These are phyloP conservation scores for Cystofilobasidium macerans DNA, from an alignment of 768 basidiomycete genomes.

Conservation along the genomic window DNA sequence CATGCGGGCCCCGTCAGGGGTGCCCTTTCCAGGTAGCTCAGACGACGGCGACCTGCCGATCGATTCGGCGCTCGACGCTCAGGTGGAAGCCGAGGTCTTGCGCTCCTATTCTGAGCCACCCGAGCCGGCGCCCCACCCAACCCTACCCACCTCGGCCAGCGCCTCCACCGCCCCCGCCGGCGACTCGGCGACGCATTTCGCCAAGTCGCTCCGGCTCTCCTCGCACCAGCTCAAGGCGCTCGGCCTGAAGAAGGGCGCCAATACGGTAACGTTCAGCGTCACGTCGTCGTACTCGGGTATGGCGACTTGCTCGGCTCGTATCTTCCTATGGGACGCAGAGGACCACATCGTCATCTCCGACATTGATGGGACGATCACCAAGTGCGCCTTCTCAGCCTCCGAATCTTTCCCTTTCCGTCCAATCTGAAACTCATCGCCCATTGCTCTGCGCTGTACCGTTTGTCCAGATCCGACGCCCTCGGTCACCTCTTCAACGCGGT, in stretches of 20 bases:
- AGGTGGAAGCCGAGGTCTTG: constrained; percentile 65
- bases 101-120: constrained; percentile 29
- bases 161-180: background rate
- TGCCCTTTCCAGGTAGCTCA: background rate
- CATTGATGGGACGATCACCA: constrained; percentile 98
- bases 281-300: constrained; percentile 60
- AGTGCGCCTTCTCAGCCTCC: constrained; percentile 46
- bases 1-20: background rate
- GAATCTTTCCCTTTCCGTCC: background rate
- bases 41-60: constrained; percentile 41
- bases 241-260: constrained; percentile 71
- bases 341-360: constrained; percentile 88
- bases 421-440: background rate
- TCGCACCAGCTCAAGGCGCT: constrained; percentile 89
- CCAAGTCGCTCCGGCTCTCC: constrained; percentile 82
- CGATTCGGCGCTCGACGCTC: constrained; percentile 62
- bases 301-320: constrained; percentile 75
- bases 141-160: background rate
- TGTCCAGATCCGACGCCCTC: constrained; percentile 73
- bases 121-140: background rate
- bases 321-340: constrained; percentile 91
- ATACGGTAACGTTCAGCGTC: constrained; percentile 85
- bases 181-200: constrained; percentile 51
- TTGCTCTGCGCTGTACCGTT: background rate
- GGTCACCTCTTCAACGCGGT: constrained; percentile 97